Percentiles rank a stretch among this genome's conserved stretches.
These are phyloP conservation scores for Tripidium arundinaceum DNA, from an alignment of 202 grass and related monocot genomes.

Conservation along the genomic window DNA sequence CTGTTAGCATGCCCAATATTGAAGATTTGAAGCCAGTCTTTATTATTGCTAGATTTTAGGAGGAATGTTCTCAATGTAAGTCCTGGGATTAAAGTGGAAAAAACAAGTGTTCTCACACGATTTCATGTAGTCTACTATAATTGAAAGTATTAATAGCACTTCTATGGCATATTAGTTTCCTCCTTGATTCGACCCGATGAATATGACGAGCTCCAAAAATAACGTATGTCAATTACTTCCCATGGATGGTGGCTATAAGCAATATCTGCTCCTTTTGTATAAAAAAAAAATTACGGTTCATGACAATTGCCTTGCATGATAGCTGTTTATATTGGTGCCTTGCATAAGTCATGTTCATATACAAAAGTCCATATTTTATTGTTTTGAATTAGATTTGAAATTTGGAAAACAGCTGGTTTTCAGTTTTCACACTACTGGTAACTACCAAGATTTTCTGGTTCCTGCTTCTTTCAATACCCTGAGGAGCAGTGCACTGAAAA, in stretches of 20 bases:
- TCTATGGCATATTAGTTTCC: background rate
- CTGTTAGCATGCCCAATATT: background rate
- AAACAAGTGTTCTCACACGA: background rate
- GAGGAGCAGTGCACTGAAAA: slow-evolving; percentile 1
- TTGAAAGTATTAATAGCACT: background rate
- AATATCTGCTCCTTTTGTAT: background rate
- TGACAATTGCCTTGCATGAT: background rate
- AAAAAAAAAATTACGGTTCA: background rate
- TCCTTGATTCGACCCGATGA: background rate
- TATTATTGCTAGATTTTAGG: background rate
- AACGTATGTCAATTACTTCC: background rate
- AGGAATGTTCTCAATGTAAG: background rate
- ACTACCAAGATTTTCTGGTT: background rate
- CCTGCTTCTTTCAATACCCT: background rate
- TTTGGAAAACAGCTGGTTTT: background rate
- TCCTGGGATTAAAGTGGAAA: background rate
- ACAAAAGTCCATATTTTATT: background rate
- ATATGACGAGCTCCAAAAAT: background rate
- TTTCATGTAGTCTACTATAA: background rate
- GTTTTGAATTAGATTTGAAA: background rate
- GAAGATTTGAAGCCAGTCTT: background rate
- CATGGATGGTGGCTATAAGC: background rate
- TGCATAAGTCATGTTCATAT: background rate
- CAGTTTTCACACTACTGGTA: background rate
- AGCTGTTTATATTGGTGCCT: background rate